Conservation (phyloP, 805 yeast species). For the Zygotorulaspora chibaensis region DNA sequence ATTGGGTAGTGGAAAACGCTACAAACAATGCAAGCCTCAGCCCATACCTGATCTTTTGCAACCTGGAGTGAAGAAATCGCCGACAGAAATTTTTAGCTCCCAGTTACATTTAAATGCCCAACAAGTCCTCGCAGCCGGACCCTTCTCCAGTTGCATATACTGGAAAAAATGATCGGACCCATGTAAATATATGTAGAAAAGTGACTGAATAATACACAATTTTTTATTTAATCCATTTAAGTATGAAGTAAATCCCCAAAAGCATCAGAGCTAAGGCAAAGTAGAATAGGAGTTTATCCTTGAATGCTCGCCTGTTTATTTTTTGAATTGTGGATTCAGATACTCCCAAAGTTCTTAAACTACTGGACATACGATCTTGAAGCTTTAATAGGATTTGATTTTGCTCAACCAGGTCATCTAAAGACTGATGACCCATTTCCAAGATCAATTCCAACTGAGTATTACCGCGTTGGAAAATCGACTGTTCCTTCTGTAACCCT, state of each 20-base stretch:
- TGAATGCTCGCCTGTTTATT: slow-evolving; percentile 75
- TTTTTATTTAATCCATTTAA: slow-evolving; percentile 54
- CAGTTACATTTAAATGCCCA: slow-evolving; percentile 45
- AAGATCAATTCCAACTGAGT: slow-evolving; percentile 83
- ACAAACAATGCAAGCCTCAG: slow-evolving; percentile 52
- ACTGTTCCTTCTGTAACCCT: slow-evolving; percentile 67
- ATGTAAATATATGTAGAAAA: not conserved
- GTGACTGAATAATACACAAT: not conserved
- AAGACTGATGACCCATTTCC: slow-evolving; percentile 82
- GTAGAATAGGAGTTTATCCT: slow-evolving; percentile 85
- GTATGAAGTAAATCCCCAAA: slow-evolving; percentile 59
- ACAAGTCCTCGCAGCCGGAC: slow-evolving; percentile 63
- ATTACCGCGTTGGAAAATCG: slow-evolving; percentile 61
- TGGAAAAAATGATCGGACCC: slow-evolving; percentile 37
- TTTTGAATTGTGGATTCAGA: slow-evolving; percentile 76
- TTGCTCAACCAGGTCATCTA: slow-evolving; percentile 83
- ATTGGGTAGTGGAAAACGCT: slow-evolving; percentile 74
- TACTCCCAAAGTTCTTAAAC: slow-evolving; percentile 78
- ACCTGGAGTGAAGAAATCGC: slow-evolving; percentile 37
- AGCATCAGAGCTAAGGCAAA: slow-evolving; percentile 62
- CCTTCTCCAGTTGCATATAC: slow-evolving; percentile 56
- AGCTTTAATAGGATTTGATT: slow-evolving; percentile 64
- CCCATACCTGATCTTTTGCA: slow-evolving; percentile 54
- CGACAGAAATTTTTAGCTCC: slow-evolving; percentile 31
- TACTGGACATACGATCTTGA: slow-evolving; percentile 56